A percentile compares a stretch with the other conserved stretches of the same genome.
Evolutionary conservation across 495 filamentous ascomycete genomes (phyloP).

Genomic region (Penicillium simplicissimum): DNA sequence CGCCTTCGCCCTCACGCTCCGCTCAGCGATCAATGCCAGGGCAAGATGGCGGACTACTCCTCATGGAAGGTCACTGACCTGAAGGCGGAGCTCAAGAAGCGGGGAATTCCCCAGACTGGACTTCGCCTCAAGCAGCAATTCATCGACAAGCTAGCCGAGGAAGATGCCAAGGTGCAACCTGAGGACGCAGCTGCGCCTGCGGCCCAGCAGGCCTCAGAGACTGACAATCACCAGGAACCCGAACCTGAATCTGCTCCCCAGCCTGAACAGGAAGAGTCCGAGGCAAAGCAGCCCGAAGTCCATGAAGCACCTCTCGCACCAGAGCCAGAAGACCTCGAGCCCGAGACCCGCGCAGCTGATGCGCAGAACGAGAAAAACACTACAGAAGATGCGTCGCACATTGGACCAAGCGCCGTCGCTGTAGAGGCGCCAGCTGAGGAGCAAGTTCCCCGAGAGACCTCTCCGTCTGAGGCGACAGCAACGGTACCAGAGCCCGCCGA

Average conservation of each 20-base stretch:
- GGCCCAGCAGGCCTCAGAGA: constrained; percentile 17
- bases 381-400: not conserved
- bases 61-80: constrained; percentile 56
- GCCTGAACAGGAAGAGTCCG: constrained; percentile 15
- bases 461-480: not conserved
- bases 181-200: constrained; percentile 6
- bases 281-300: constrained; percentile 21
- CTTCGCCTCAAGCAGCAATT: constrained; percentile 52
- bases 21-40: constrained; percentile 6
- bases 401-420: not conserved
- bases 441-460: not conserved
- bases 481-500: constrained; percentile 22
- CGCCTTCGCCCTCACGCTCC: not conserved
- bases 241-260: constrained; percentile 14
- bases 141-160: constrained; percentile 48
- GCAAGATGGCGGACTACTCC: constrained; percentile 51
- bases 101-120: constrained; percentile 52
- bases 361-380: constrained; percentile 7
- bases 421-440: not conserved
- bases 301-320: constrained; percentile 8
- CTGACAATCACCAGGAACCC: constrained; percentile 13
- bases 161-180: constrained; percentile 37
- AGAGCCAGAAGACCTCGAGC: constrained; percentile 7
- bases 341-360: not conserved
- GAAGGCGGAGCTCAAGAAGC: constrained; percentile 54